Conservation (phyloP, 2,329 filamentous ascomycete species). For the Colletotrichum gloeosporioides region DNA sequence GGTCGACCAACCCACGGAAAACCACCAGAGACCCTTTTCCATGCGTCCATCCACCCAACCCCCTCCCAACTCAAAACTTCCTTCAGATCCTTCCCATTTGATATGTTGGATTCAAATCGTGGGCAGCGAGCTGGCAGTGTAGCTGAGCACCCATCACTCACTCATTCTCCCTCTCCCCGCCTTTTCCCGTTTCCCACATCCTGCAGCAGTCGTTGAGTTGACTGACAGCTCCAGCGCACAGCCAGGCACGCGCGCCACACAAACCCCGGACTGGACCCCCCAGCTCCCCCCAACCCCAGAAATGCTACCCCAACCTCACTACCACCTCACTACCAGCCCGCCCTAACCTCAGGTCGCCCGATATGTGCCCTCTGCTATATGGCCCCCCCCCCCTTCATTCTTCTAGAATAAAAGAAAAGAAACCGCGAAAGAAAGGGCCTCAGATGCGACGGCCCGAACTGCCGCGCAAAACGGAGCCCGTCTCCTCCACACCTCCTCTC, state of each 20-base stretch:
- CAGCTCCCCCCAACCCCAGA: not conserved
- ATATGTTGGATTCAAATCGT: not conserved
- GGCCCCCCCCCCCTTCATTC: not conserved
- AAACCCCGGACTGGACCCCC: not conserved
- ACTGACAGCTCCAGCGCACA: not conserved
- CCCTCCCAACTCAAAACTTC: not conserved
- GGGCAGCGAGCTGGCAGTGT: not conserved
- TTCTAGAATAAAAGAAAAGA: not conserved
- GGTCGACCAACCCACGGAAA: not conserved
- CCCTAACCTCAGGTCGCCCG: not conserved
- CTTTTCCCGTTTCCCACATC: not conserved
- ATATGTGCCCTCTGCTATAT: not conserved
- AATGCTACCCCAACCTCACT: not conserved
- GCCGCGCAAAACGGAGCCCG: not conserved
- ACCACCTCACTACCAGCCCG: not conserved
- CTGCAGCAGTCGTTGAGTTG: not conserved
- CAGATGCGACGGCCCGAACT: slow-evolving; percentile 20
- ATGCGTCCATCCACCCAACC: not conserved
- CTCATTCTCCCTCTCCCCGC: not conserved
- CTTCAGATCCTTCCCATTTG: not conserved
- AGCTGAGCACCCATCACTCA: not conserved
- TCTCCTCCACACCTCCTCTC: not conserved
- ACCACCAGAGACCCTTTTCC: not conserved
- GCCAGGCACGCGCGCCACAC: not conserved
- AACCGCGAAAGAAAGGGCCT: not conserved